Conservation (phyloP, 2,329 filamentous ascomycete genomes). For the Fusarium dlaminii region DNA sequence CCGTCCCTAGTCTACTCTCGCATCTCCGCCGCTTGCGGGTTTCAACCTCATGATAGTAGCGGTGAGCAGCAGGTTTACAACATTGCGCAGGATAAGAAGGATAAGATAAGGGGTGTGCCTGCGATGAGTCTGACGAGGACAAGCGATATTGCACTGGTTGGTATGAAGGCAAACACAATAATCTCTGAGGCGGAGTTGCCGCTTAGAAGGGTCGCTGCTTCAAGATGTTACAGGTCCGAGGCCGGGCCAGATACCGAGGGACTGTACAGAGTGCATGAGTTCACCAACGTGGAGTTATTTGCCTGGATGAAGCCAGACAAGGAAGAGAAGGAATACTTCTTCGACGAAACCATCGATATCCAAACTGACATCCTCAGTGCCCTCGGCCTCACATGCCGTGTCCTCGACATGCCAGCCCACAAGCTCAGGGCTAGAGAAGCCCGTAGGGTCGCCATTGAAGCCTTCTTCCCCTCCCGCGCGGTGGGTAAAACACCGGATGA, state of each 20-base stretch:
- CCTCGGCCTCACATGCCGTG: background rate
- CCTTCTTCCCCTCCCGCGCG: background rate
- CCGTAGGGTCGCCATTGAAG: background rate
- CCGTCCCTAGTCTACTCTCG: background rate
- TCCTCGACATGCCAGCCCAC: background rate
- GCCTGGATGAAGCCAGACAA: background rate
- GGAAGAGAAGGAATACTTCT: background rate
- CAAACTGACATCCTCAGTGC: background rate
- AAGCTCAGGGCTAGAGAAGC: background rate
- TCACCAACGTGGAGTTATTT: background rate
- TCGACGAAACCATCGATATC: background rate
- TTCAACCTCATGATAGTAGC: rapidly evolving
- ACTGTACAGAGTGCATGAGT: background rate
- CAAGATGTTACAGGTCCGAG: background rate
- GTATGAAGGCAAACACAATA: background rate
- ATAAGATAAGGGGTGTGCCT: background rate
- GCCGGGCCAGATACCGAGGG: rapidly evolving
- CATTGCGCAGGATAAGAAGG: background rate
- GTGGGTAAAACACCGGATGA: rapidly evolving
- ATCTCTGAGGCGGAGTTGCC: background rate
- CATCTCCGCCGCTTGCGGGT: background rate
- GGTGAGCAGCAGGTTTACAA: background rate
- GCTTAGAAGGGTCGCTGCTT: background rate
- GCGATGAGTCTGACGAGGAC: background rate
- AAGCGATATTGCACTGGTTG: background rate